Percentiles rank a stretch among this genome's conserved stretches.
phyloP scores from a whole-genome alignment of 768 basidiomycete genomes.

The Lyophyllum atratum region DNA sequence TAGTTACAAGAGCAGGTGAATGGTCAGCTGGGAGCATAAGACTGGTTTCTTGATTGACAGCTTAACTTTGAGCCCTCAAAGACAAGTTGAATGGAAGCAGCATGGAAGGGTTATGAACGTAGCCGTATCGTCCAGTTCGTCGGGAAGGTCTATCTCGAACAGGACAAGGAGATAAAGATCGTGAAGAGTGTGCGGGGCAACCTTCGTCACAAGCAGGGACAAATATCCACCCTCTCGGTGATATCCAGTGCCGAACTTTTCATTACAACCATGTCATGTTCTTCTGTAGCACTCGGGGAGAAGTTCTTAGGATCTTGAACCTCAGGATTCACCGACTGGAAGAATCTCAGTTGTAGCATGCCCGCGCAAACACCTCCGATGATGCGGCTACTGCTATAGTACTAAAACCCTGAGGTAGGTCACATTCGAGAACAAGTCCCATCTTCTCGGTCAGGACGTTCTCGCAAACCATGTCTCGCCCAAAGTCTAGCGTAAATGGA shows the following conservation, averaged over 20 bases:
- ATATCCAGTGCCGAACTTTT: not conserved
- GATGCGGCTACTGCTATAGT: not conserved
- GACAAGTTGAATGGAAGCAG: not conserved
- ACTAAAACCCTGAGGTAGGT: not conserved
- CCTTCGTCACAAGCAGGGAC: not conserved
- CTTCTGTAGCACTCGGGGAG: no score
- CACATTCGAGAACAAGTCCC: not conserved
- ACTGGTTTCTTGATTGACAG: not conserved
- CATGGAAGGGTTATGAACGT: not conserved
- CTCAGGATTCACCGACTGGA: not conserved
- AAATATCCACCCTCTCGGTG: not conserved
- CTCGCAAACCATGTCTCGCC: conserved; percentile 5
- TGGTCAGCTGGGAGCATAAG: not conserved
- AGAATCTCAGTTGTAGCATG: not conserved
- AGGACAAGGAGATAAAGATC: not conserved
- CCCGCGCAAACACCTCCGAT: not conserved
- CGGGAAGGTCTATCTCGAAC: not conserved
- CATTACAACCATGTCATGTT: no score
- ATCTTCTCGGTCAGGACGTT: not conserved
- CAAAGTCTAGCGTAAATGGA: not conserved
- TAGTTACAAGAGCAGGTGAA: not conserved
- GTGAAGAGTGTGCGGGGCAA: not conserved
- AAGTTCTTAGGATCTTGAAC: not conserved
- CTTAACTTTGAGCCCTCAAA: not conserved
- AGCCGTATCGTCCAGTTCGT: not conserved